Base-by-base conservation (phyloP, 192 early-diverging fungal genomes). In the Backusella tarrabulga region DNA sequence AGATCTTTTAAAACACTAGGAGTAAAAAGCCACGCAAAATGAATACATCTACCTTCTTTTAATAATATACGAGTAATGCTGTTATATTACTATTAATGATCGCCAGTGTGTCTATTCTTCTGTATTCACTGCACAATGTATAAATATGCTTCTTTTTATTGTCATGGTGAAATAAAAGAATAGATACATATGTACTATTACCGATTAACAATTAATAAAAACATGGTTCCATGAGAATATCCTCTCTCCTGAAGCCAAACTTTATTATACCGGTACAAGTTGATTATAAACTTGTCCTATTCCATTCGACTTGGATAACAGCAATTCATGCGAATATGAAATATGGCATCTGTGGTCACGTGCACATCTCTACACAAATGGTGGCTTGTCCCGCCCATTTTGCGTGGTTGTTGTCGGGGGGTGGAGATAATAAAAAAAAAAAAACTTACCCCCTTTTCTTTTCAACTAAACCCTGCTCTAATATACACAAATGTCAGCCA, bases 401-500 rank as follows among this genome's bases (percentile, higher is more conserved):
- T 32, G 32, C 3, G 32, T 32, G 32, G 32, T 32, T 32, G 32
- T 32, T 12, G 2, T 63, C 56, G 23, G 11, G 56, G 46, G 56
- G 9, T 9, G 56, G 56, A 23, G 56, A 40, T 40, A 40, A 40
- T 40, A 40, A 40, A 12, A 40, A 63, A 63, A 63, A 29, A 63
- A 63, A 26, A 60, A 23, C 0, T 6, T 9, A 56, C 23, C 56
- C 46, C 56, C 56, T 60, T 60, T 60, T 60, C 1, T 60, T 44
- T 5, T 42, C 9, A 26, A 56, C 9, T 11, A 50, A n/a, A 60
- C 23, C 56, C 54, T 60, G 54, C 15, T 60, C 23, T 60, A 60
- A 60, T 26, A 60, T 19, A 50, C 9, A 60, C 29, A 23, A 44
- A 74, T 74, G 73, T 74, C 73, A 41, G 38, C 14, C 34, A 17